Evolutionary conservation across 2,329 filamentous ascomycete genomes (phyloP).

Genomic region (Neofusicoccum umdonicola): DNA sequence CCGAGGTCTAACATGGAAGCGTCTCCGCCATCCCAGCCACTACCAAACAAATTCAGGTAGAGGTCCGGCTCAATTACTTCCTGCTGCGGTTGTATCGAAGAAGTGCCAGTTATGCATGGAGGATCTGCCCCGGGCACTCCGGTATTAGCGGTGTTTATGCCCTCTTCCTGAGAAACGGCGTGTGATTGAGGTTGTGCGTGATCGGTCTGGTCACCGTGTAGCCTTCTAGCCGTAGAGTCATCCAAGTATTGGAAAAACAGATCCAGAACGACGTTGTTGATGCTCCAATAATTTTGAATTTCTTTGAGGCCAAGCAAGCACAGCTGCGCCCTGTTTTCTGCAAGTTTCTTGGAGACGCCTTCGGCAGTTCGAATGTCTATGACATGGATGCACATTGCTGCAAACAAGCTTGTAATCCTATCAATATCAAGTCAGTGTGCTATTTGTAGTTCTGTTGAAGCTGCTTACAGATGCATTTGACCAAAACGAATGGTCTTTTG

Average conservation of each 20-base stretch:
- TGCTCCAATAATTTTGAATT: slow-evolving; percentile 50
- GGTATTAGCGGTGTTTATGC: too few species aligned
- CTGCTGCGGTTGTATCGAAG: not conserved
- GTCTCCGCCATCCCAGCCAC: not conserved
- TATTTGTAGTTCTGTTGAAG: not conserved
- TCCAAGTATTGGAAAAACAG: slow-evolving; percentile 51
- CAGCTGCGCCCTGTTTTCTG: slow-evolving; percentile 49
- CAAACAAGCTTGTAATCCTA: slow-evolving; percentile 48
- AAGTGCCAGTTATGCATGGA: not conserved
- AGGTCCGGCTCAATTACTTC: not conserved
- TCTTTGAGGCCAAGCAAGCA: slow-evolving; percentile 49
- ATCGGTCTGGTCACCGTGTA: slow-evolving; percentile 20
- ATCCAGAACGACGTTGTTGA: slow-evolving; percentile 50
- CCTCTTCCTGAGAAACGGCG: too few species aligned
- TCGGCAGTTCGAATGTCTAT: slow-evolving; percentile 40
- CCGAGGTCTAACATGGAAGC: not conserved
- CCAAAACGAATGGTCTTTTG: slow-evolving; percentile 44
- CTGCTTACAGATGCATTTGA: slow-evolving; percentile 40
- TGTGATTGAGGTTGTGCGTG: not conserved
- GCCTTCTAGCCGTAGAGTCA: slow-evolving; percentile 42
- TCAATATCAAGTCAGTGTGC: slow-evolving; percentile 19
- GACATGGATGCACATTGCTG: slow-evolving; percentile 49
- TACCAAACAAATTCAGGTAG: not conserved
- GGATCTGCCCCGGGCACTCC: not conserved
- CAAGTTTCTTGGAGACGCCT: slow-evolving; percentile 43